phyloP scores from a whole-genome alignment of 164 flowering plant species.

The Litsea cubeba region DNA sequence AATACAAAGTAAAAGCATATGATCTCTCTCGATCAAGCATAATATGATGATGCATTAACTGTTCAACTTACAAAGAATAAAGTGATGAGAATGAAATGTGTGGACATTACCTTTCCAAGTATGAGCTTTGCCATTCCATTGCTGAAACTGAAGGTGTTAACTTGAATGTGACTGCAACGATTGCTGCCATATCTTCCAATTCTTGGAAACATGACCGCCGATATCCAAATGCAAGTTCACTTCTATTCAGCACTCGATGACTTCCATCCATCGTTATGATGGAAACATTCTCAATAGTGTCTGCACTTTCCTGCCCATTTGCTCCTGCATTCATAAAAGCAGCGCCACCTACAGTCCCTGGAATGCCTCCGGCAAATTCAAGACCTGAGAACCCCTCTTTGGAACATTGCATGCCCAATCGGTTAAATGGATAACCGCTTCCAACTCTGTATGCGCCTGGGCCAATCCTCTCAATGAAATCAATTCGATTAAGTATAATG shows the following conservation, averaged over 20 bases:
- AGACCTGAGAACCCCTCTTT: slow-evolving; percentile 44
- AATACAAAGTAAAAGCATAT: no score
- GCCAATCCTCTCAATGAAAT: slow-evolving; percentile 35
- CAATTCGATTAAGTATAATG: slow-evolving; percentile 35
- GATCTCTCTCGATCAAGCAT: not conserved
- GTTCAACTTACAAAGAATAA: not conserved
- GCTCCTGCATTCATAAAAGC: slow-evolving; percentile 58
- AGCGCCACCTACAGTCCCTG: slow-evolving; percentile 52
- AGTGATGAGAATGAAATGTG: not conserved
- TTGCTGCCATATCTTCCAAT: slow-evolving; percentile 44
- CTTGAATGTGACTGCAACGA: slow-evolving; percentile 40
- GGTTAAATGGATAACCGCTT: slow-evolving; percentile 41
- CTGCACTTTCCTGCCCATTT: slow-evolving; percentile 43
- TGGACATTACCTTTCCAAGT: slow-evolving; percentile 30
- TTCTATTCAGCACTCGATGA: slow-evolving; percentile 16
- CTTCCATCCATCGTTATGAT: slow-evolving; percentile 33
- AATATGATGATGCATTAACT: no score
- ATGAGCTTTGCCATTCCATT: slow-evolving; percentile 23
- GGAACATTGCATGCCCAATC: slow-evolving; percentile 31
- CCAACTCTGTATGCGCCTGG: slow-evolving; percentile 40
- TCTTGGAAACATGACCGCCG: slow-evolving; percentile 37
- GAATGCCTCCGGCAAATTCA: slow-evolving; percentile 53
- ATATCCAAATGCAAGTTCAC: slow-evolving; percentile 39
- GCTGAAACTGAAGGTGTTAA: slow-evolving; percentile 28
- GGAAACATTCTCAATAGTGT: slow-evolving; percentile 34